Evolutionary conservation across 2,329 filamentous ascomycete species (phyloP).

Genomic region (Cercospora sojina): DNA sequence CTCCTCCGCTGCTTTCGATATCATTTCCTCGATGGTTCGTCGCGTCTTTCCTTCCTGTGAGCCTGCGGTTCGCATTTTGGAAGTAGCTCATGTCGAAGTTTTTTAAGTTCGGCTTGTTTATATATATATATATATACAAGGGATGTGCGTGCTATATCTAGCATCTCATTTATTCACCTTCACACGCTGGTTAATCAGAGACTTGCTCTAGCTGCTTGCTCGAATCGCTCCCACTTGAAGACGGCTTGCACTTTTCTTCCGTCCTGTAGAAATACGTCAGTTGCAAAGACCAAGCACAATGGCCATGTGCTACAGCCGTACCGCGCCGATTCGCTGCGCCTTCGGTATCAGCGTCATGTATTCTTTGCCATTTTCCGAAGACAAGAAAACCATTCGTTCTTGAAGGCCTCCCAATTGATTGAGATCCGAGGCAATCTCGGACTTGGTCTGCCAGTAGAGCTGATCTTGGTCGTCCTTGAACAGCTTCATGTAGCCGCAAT

Average conservation of each 20-base stretch:
- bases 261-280: conserved; percentile 18
- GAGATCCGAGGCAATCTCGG: conserved; percentile 29
- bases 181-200: neutral
- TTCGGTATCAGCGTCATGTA: conserved; percentile 30
- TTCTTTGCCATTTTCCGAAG: conserved; percentile 25
- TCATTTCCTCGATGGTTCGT: too few species aligned
- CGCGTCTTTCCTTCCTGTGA: too few species aligned
- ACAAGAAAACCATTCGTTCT: conserved; percentile 25
- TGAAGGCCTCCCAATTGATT: conserved; percentile 27
- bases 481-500: conserved; percentile 31
- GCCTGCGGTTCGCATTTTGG: too few species aligned
- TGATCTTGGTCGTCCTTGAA: conserved; percentile 24
- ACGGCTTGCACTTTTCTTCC: conserved; percentile 27
- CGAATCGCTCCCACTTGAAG: conserved; percentile 33
- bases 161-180: neutral
- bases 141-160: neutral
- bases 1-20: too few species aligned
- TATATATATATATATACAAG: too few species aligned
- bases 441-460: conserved; percentile 31
- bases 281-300: neutral
- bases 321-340: conserved; percentile 19
- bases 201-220: conserved; percentile 13
- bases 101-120: too few species aligned
- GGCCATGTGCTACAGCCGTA: conserved; percentile 17
- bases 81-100: too few species aligned